Percentiles rank a stretch among this genome's conserved stretches.
Conservation (phyloP, 345 rosid species). For the Corchorus olitorius region DNA sequence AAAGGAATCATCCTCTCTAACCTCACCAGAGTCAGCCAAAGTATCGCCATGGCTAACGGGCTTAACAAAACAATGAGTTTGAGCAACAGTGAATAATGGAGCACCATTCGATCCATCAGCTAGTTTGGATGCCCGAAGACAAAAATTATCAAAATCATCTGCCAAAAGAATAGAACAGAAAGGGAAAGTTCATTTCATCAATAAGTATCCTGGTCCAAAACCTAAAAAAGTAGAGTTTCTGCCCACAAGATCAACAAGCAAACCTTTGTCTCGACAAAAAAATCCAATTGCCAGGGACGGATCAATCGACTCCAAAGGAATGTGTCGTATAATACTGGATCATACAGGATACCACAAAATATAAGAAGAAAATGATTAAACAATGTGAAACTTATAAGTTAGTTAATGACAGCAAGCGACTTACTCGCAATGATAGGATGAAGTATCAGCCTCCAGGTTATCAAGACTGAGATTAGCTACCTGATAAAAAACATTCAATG, state of each 20-base stretch:
- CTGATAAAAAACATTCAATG: conserved; percentile 34
- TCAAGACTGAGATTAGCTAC: conserved; percentile 55
- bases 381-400: background rate
- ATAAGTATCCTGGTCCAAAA: conserved; percentile 5
- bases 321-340: conserved; percentile 58
- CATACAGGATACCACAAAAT: conserved; percentile 1
- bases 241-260: conserved; percentile 13
- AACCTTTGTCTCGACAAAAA: conserved; percentile 87
- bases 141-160: conserved; percentile 81
- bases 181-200: background rate
- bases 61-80: conserved; percentile 27
- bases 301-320: conserved; percentile 74
- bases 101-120: conserved; percentile 87
- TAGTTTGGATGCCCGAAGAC: conserved; percentile 69
- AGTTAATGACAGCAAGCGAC: conserved; percentile 23
- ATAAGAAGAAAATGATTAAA: background rate
- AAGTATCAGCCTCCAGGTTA: conserved; percentile 66
- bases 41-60: conserved; percentile 26
- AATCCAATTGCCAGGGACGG: conserved; percentile 92
- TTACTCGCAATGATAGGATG: conserved; percentile 87
- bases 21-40: conserved; percentile 19
- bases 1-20: conserved; percentile 32
- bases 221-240: background rate
- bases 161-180: conserved; percentile 20
- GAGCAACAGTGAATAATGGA: conserved; percentile 65